Conservation (phyloP, 129 eudicot genomes). For the Helichrysum umbraculigerum region DNA sequence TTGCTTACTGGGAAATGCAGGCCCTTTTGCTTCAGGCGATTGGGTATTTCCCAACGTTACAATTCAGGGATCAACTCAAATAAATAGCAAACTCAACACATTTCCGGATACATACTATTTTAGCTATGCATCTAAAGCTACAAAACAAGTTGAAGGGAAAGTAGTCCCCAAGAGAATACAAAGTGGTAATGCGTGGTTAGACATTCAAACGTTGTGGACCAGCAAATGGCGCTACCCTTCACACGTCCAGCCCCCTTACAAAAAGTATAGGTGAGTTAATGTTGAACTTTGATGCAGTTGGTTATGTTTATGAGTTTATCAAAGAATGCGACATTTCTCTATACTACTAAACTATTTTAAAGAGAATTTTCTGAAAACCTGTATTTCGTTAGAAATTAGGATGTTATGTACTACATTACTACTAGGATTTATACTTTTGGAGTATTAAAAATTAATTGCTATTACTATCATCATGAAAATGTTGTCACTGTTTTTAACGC, state of each 20-base stretch:
- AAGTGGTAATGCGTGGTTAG: constrained; percentile 52
- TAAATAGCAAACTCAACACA: constrained; percentile 58
- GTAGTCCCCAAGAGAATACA: constrained; percentile 59
- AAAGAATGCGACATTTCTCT: too few species aligned
- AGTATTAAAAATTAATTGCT: too few species aligned
- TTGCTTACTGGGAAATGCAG: constrained; percentile 60
- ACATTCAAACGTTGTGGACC: constrained; percentile 60
- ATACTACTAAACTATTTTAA: too few species aligned
- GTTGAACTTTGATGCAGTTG: not conserved
- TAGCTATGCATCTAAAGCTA: constrained; percentile 74
- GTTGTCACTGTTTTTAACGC: too few species aligned
- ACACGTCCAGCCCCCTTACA: constrained; percentile 61
- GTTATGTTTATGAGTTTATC: too few species aligned
- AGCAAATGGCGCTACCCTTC: constrained; percentile 68
- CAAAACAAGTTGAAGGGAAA: constrained; percentile 49
- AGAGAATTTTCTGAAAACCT: too few species aligned
- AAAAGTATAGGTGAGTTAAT: constrained; percentile 55
- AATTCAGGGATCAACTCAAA: constrained; percentile 62
- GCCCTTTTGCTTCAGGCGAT: constrained; percentile 82
- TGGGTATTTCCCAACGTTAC: constrained; percentile 83
- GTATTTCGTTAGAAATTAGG: too few species aligned
- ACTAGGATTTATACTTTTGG: too few species aligned
- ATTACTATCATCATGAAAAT: too few species aligned
- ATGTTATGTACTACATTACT: too few species aligned
- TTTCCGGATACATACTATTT: constrained; percentile 77